Percentiles rank a stretch among this genome's conserved stretches.
These are phyloP conservation scores for Cochlearia excelsa DNA, from an alignment of 345 rosid genomes.

Conservation along the genomic window DNA sequence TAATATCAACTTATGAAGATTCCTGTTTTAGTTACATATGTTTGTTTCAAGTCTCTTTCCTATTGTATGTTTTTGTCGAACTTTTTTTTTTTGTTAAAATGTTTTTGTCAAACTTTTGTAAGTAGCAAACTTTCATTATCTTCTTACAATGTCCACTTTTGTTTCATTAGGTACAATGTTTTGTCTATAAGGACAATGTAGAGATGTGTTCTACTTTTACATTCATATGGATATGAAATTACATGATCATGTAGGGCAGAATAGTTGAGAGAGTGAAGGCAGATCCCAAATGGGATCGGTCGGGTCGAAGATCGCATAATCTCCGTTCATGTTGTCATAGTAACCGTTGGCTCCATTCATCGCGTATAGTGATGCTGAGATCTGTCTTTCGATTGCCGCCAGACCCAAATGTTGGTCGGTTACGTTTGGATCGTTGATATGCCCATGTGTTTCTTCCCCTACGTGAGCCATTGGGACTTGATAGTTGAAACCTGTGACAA, in stretches of 20 bases:
- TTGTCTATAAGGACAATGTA: conserved; percentile 27
- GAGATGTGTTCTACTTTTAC: conserved; percentile 39
- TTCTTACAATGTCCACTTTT: conserved; percentile 33
- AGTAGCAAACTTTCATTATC: conserved; percentile 22
- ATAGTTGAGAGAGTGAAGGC: conserved; percentile 50
- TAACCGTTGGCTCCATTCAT: conserved; percentile 55
- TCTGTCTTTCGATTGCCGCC: conserved; percentile 61
- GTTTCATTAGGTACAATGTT: conserved; percentile 26
- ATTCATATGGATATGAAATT: conserved; percentile 20
- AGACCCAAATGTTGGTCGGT: conserved; percentile 28
- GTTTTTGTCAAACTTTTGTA: no score
- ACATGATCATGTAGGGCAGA: conserved; percentile 39
- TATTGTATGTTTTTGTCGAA: no score
- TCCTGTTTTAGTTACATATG: no score
- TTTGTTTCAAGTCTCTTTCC: no score
- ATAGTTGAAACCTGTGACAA: conserved; percentile 38
- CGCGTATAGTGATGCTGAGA: conserved; percentile 61
- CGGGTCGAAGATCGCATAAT: conserved; percentile 39
- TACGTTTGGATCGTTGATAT: conserved; percentile 22
- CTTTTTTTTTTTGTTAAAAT: no score
- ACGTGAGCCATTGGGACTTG: conserved; percentile 41
- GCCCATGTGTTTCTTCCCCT: conserved; percentile 26
- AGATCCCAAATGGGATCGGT: conserved; percentile 63
- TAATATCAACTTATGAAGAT: no score
- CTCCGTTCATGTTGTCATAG: conserved; percentile 39